Base-by-base conservation (phyloP, 2,329 filamentous ascomycete species). In the Cladosporium sp. region DNA sequence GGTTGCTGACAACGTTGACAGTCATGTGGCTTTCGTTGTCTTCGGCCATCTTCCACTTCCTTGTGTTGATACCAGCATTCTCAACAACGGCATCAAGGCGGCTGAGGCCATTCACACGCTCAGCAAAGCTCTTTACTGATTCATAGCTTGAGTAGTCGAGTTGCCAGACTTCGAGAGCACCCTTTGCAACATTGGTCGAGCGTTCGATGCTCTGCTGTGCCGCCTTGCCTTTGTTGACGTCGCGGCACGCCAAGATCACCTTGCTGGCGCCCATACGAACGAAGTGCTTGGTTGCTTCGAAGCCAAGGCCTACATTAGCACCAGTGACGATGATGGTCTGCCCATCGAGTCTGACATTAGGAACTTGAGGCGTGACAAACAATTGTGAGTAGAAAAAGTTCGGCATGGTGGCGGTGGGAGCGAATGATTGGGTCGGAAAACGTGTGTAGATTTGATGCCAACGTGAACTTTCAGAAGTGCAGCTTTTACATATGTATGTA, bases 1-100 rank as follows among this genome's bases (percentile, higher is more conserved):
- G 73, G 0, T 78, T 80, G 7, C 70, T 73, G 53, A 84, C 69
- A 4, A 82, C 77, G 53, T 84, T 84, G 54, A 80, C 74, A 0
- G 76, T 79, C 24, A 84, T 70, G 0, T 66, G 75, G 3, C 61
- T 63, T 67, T 84, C 81, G 34, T 78, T 68, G 0, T 69, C 74
- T 58, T 83, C 79, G 4, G 68, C 69, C 0, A 65, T 47, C 0
- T 61, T 37, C 47, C 70, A 78, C 0, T 66, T 51, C 9, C 4
- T 15, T 0, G 70, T 73, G 0, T 71, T 73, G 1, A 84, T 63
- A 1, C 78, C 65, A 6, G 66, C 68, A 47, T 68, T 70, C 36
- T 62, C 61, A n/a, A 69, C 45, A 5, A 68, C 44, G 10, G 59
- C 62, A 36, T 69, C 67, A 5, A 69, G 44, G 3, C 65, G 61